These are phyloP conservation scores for Lactarius sp. DNA, from an alignment of 768 basidiomycete genomes.

Conservation along the genomic window DNA sequence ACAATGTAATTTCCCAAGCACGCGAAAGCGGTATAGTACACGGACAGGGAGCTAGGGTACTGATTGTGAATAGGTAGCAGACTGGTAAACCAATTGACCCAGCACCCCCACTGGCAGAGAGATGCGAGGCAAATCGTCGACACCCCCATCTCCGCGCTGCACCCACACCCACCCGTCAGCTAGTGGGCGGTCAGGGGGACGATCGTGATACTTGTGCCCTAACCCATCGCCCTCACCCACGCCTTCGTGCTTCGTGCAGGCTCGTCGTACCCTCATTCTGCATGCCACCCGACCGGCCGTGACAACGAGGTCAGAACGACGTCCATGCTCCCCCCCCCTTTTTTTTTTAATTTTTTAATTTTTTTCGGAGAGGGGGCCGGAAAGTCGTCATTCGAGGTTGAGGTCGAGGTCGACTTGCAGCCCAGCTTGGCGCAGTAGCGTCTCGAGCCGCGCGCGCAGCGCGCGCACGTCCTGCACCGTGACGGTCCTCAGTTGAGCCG, in stretches of 20 bases:
- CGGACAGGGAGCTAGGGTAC: no score
- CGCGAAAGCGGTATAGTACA: no score
- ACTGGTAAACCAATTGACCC: background rate
- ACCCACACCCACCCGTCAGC: background rate
- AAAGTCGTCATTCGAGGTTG: background rate
- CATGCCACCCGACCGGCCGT: background rate
- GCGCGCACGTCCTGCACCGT: constrained; percentile 6
- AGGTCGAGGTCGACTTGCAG: constrained; percentile 10
- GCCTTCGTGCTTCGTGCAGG: no score
- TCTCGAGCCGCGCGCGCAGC: constrained; percentile 10
- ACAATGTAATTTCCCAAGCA: no score
- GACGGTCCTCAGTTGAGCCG: background rate
- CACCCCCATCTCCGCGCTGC: background rate
- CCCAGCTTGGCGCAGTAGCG: constrained; percentile 1
- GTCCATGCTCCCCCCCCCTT: no score
- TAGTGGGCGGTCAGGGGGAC: no score
- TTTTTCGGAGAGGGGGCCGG: no score
- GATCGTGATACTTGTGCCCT: no score
- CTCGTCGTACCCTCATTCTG: background rate
- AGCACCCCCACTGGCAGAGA: no score
- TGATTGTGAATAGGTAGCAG: no score
- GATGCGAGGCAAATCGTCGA: background rate
- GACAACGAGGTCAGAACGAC: background rate
- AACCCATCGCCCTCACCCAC: no score
- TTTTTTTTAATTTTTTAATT: no score